Evolutionary conservation across 345 rosid species (phyloP).

Genomic region (Eucalyptus curtisii): DNA sequence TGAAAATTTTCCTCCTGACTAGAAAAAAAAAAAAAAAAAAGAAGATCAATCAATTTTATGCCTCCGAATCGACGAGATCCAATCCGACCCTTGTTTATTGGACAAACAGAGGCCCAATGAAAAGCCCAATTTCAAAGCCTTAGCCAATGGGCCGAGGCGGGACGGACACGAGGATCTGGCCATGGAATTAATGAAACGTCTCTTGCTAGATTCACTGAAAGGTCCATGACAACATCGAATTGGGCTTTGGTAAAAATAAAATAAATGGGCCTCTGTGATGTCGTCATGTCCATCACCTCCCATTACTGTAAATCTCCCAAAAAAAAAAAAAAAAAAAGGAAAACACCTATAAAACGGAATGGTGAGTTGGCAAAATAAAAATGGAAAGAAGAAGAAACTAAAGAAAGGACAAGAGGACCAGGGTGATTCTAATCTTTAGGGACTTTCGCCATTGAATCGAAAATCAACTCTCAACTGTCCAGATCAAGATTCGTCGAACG

Average conservation of each 20-base stretch:
- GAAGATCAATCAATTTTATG: neutral
- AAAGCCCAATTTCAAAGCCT: neutral
- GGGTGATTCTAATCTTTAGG: neutral
- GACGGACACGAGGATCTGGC: neutral
- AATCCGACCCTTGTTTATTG: neutral
- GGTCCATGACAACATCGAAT: neutral
- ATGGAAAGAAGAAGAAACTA: neutral
- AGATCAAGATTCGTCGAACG: fast-evolving
- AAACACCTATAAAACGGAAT: neutral
- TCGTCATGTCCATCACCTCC: neutral
- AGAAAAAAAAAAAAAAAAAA: too few relatives aligned
- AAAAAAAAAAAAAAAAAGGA: fast-evolving
- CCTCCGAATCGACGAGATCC: neutral
- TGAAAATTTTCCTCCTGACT: too few relatives aligned
- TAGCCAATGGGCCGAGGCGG: neutral
- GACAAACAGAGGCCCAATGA: neutral
- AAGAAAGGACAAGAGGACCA: neutral
- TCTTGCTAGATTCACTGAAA: neutral
- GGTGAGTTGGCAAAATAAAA: neutral
- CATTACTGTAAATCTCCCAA: neutral
- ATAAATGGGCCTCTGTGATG: neutral
- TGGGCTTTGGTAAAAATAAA: neutral
- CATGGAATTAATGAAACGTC: neutral
- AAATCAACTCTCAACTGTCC: neutral
- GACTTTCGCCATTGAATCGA: neutral